Base-by-base conservation (phyloP, 805 yeast genomes). In the Monosporozyma servazzii region DNA sequence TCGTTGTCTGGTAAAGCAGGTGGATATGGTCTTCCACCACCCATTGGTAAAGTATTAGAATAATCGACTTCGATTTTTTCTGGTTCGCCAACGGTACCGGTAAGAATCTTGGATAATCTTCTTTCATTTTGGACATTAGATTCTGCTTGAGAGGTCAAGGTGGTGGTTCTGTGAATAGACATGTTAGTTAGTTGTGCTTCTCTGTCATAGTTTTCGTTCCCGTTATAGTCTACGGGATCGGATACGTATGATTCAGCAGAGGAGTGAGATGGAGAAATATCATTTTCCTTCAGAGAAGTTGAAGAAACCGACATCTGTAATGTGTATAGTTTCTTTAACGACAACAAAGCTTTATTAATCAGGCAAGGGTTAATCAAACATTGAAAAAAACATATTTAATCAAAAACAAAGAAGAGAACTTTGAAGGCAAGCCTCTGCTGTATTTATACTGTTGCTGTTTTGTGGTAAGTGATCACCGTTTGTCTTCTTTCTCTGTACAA, bases 1-100 rank as follows among this genome's bases (percentile, higher is more conserved):
- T 71, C 76, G 45, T 73, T 68, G 47, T 76, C 76, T 0, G 85
- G 84, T 48, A 83, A 72, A 25, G 71, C 50, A 8, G 87, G 82
- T 6, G 91, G 91, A 57, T 71, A 82, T 5, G 72, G 75, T 64
- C 84, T 76, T 31, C 74, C 80, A 8, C 78, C 81, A 42, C 93
- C 93, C 89, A 86, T 85, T 29, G 71, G 65, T 17, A 81, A 81
- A 23, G 48, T 49, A 30, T 50, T 43, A 17, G 54, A 49, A 39
- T 52, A 52, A 25, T 53, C 53, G 3, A 48, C 51, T 1, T n/a
- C 53, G 3, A 36, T 46, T 29, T 48, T 50, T 18, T 55, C 59
- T 13, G 49, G 54, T 3, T 50, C 55, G 39, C 51, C 49, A 23
- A 46, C 49, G 20, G 48, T 41, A 23, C 54, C 55, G 2, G 59